Conservation (phyloP, 768 basidiomycete genomes). For the Suillus luteus region DNA sequence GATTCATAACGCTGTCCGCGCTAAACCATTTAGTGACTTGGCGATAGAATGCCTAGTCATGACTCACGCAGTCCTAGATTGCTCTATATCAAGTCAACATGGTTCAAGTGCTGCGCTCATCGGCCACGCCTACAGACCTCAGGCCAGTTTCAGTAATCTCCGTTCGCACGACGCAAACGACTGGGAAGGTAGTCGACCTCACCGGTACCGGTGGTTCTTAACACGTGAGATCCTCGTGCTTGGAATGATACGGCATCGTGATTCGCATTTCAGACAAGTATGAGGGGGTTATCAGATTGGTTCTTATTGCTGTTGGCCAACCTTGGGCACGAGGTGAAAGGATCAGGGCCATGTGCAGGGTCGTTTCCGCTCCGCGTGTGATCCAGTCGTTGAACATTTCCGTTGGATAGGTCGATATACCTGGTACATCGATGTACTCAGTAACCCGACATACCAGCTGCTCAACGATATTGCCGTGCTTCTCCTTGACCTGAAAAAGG, state of each 20-base stretch:
- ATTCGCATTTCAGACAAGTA: not conserved
- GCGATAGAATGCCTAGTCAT: not conserved
- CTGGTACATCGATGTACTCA: not conserved
- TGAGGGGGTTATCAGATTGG: not conserved
- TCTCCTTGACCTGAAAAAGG: not conserved
- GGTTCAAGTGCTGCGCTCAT: not conserved
- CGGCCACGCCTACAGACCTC: not conserved
- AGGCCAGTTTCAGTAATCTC: not conserved
- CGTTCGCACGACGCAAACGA: not conserved
- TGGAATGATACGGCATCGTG: not conserved
- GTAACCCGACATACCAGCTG: not conserved
- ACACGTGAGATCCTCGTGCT: slow-evolving; percentile 3
- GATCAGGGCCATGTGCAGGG: not conserved
- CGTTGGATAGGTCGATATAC: not conserved
- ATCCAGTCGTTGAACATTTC: not conserved
- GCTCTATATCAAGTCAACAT: not conserved
- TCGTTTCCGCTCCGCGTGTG: slow-evolving; percentile 3
- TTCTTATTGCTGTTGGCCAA: not conserved
- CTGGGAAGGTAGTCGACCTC: not conserved
- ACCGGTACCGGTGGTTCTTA: not conserved
- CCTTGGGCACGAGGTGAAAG: not conserved
- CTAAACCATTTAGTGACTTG: not conserved
- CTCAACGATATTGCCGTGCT: not conserved
- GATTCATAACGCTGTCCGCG: not conserved
- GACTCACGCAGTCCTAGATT: not conserved